Evolutionary conservation across 2,329 filamentous ascomycete species (phyloP), one percentile per base, ranked within the genome.

Genomic region (Sporothrix protearum): DNA sequence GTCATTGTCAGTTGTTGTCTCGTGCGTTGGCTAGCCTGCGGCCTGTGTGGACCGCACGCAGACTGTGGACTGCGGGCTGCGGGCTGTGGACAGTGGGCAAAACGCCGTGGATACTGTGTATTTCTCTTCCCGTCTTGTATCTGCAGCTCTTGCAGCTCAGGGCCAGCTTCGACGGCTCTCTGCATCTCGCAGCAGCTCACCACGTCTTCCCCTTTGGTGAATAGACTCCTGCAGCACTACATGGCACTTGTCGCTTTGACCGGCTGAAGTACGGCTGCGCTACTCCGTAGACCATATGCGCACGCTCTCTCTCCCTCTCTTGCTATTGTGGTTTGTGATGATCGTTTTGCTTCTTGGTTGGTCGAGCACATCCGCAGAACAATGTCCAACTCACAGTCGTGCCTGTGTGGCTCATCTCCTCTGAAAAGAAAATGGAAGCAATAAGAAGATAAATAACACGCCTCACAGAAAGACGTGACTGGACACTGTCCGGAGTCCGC

Each of bases 401-500:
- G 47, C 49, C 66, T 68, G 66, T 68, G 66, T 68, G 66, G 66
- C 66, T 49, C 66, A 51, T 19, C 28, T 33, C 64, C 64, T 1
- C 16, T 36, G 42, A 28, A 9, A 53, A 25, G 12, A 45, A 25
- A 51, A 51, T 22, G 9, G 10, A 25, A 22, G 16, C 39, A 22
- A 30, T 33, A 19, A 8, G n/a, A 25, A 4, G 7, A 53, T 7
- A 53, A 53, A 25, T 14, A 8, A 25, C n/a, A 10, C 49, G 49
- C n/a, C 49, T 12, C 49, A 25, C n/a, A 53, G n/a, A 53, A 22
- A 25, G 49, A 25, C 49, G n/a, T 19, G n/a, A 9, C 7, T 25
- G 22, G n/a, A 53, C 6, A 25, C 8, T 4, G 8, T 25, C 9
- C 19, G 8, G 47, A n/a, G 16, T 51, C 14, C 39, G 39, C 2